Evolutionary conservation across 345 rosid species (phyloP), one percentile per base, ranked within the genome.

Genomic region (Gossypium bickii): DNA sequence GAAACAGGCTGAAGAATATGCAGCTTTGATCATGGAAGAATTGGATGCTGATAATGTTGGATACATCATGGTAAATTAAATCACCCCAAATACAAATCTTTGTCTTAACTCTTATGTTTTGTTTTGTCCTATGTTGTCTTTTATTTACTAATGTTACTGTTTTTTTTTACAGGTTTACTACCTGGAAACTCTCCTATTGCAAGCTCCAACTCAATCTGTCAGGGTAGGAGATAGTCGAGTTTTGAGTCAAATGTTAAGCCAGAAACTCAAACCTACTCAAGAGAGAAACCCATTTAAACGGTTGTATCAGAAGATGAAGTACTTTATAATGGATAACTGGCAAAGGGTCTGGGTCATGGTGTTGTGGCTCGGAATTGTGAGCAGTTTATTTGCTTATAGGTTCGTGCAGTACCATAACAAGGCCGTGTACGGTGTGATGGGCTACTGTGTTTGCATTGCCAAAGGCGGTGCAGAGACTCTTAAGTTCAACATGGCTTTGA

Each of bases 1-100:
- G 84, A 91, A 89, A 77, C 97, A 93, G 76, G 90, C 98, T 3
- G 66, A 85, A 58, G 98, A 93, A 67, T 89, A 91, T 80, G 92
- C 98, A 4, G 97, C 97, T 1, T 72, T 91, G 56, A 91, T 91
- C 74, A 91, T 93, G 98, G 98, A 93, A 86, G 94, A 91, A 75
- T 64, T 93, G 74, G 98, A 93, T 83, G 94, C 90, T 2, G 92
- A 91, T 20, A 88, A 89, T 70, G 79, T 65, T 78, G 98, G 98
- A 10, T 91, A 85, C 87, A 93, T 93, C 66, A 86, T 91, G 97
- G 94, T 92, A 85, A 47, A 70, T 76, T 12, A 25, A 17, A 59
- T 59, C 9, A 52, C 22, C 0, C 9, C 12, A 29, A 52, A 25
- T 29, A 34, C 27, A 20, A 66, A 66, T 22, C 17, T 52, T 0